These are phyloP conservation scores for Tolypocladium tropicale DNA, from an alignment of 2,329 filamentous ascomycete species.

Conservation along the genomic window DNA sequence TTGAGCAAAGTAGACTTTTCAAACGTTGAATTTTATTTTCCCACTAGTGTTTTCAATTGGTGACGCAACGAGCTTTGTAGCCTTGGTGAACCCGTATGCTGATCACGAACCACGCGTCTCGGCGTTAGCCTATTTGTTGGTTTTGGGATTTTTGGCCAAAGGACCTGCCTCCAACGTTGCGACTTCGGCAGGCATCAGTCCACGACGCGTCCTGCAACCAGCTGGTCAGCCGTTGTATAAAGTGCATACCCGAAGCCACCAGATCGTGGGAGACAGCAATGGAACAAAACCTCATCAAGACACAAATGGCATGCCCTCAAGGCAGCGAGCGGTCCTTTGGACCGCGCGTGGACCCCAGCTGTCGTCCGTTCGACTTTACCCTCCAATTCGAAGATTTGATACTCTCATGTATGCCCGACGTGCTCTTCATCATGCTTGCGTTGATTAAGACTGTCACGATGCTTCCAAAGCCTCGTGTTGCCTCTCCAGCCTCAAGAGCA, in stretches of 20 bases:
- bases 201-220: neutral
- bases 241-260: neutral
- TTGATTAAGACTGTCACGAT: neutral
- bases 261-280: neutral
- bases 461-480: neutral
- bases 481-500: neutral
- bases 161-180: neutral
- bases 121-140: neutral
- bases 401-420: neutral
- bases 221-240: neutral
- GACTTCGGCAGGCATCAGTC: neutral
- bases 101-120: neutral
- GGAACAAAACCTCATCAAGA: too few relatives aligned
- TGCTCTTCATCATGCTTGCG: neutral
- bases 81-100: neutral
- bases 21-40: neutral
- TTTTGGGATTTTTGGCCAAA: neutral
- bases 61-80: neutral
- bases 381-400: neutral
- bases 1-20: too few relatives aligned
- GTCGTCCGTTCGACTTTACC: neutral
- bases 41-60: neutral
- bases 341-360: neutral
- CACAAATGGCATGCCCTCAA: neutral
- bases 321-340: neutral